These are phyloP conservation scores for Termitomyces sp. DNA, from an alignment of 768 basidiomycete genomes.

Conservation along the genomic window DNA sequence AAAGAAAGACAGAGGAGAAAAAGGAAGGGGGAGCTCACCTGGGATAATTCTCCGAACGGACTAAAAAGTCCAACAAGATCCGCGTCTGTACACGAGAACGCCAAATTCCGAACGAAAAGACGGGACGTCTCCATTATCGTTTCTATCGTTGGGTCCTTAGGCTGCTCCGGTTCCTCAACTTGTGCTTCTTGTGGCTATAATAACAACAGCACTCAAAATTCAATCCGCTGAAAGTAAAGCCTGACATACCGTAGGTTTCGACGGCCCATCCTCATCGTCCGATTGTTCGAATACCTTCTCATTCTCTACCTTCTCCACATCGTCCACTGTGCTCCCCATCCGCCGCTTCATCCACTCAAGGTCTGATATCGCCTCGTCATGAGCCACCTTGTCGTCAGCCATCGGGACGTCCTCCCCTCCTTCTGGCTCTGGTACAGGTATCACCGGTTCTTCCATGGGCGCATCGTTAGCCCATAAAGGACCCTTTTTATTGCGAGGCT, in stretches of 20 bases:
- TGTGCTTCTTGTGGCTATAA: not conserved
- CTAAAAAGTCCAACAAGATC: conserved; percentile 67
- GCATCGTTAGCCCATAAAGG: conserved; percentile 65
- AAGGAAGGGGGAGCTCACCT: conserved; percentile 49
- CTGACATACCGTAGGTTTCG: conserved; percentile 1
- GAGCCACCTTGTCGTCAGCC: conserved; percentile 14
- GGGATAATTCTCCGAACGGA: conserved; percentile 67
- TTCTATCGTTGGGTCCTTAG: conserved; percentile 36
- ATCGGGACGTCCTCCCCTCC: conserved; percentile 8
- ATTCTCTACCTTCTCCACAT: conserved; percentile 42
- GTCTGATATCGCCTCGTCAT: conserved; percentile 51
- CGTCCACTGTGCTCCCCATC: conserved; percentile 47
- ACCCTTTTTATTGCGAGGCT: conserved; percentile 51
- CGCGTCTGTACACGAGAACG: conserved; percentile 74
- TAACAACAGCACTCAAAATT: no score
- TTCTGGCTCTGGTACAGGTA: conserved; percentile 4
- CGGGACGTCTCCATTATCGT: conserved; percentile 74
- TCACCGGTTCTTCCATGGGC: conserved; percentile 10
- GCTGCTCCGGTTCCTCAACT: not conserved
- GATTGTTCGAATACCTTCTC: conserved; percentile 62
- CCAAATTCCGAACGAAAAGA: conserved; percentile 92
- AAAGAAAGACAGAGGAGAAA: conserved; percentile 7
- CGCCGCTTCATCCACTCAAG: conserved; percentile 72
- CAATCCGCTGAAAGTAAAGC: not conserved
- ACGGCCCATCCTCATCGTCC: conserved; percentile 45